Evolutionary conservation across 495 filamentous ascomycete species (phyloP), one percentile per base, ranked within the genome.

Genomic region (Penicillium soppii): DNA sequence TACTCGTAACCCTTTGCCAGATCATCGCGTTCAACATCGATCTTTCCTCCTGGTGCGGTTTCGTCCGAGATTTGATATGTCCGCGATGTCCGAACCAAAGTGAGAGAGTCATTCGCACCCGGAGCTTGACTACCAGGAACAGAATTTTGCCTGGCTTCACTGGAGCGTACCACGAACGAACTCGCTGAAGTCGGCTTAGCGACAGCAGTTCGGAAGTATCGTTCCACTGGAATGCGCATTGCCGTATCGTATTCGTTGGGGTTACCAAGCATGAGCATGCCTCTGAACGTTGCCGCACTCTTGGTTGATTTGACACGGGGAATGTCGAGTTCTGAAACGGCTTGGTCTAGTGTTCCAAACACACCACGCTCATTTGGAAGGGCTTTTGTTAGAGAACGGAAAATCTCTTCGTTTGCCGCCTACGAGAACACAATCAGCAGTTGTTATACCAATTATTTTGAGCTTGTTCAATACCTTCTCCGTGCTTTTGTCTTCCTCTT

Each of bases 1-100:
- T 97, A 99, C 59, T 89, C 87, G 61, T 94, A 99, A 0, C 95
- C 95, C 62, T 90, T 95, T 27, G 89, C 91, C 29, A 97, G 76
- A 27, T 94, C 85, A 10, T 95, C 91, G 25, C 82, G 82, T 7
- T 86, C 82, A 25, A 99, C 86, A 43, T 97, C 91, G 47, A 78
- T 78, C 70, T 95, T 97, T 4, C 89, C 88, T 25, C 90, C 90
- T 2, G 85, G 81, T 10, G 81, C 84, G 29, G 77, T 72, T 10
- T 86, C 78, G 56, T 96, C 90, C 22, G 81, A 75, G 51, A 97
- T 80, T 58, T 88, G 84, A 67, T 97, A 99, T 1, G 79, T 82
- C 32, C 89, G 78, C n/a, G 84, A 71, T 38, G 80, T 85, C 54
- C 84, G 84, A 30, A 96, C 88, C 15, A 75, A 67, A 0, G 83